Conservation (phyloP, 2,329 filamentous ascomycete genomes). For the Fulvia fulva region DNA sequence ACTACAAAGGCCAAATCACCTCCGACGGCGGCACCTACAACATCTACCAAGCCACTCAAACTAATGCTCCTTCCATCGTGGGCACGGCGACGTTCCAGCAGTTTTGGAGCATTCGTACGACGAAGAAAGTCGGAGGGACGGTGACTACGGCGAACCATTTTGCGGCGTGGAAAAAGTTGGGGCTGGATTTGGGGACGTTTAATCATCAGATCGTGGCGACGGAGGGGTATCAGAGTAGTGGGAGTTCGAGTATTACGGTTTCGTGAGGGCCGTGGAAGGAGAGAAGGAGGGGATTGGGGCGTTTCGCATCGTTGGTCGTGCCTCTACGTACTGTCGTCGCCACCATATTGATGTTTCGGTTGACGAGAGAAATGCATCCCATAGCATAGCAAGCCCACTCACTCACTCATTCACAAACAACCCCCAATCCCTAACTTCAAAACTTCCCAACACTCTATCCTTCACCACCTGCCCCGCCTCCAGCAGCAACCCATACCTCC, state of each 20-base stretch:
- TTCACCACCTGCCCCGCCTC: conserved; percentile 60
- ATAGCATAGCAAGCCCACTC: no score
- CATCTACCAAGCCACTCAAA: conserved; percentile 45
- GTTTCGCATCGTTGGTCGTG: background rate
- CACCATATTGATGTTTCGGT: no score
- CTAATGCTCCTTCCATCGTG: conserved; percentile 39
- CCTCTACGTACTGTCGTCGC: no score
- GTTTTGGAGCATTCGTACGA: conserved; percentile 41
- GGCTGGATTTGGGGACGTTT: conserved; percentile 29
- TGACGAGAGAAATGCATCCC: no score
- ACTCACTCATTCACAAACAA: conserved; percentile 57
- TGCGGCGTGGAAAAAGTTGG: conserved; percentile 23
- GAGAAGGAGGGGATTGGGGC: background rate
- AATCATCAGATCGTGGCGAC: conserved; percentile 43
- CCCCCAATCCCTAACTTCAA: conserved; percentile 76
- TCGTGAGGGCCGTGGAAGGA: background rate
- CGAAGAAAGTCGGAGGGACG: conserved; percentile 30
- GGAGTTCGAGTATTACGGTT: conserved; percentile 37
- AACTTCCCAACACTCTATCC: conserved; percentile 66
- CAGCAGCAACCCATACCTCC: conserved; percentile 64
- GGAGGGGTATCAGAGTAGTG: conserved; percentile 43
- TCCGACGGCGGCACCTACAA: conserved; percentile 53
- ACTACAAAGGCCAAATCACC: conserved; percentile 49
- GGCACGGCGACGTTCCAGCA: conserved; percentile 42
- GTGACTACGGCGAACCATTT: conserved; percentile 29